phyloP scores from a whole-genome alignment of 2,329 filamentous ascomycete species.

The Hypoxylon sp. region DNA sequence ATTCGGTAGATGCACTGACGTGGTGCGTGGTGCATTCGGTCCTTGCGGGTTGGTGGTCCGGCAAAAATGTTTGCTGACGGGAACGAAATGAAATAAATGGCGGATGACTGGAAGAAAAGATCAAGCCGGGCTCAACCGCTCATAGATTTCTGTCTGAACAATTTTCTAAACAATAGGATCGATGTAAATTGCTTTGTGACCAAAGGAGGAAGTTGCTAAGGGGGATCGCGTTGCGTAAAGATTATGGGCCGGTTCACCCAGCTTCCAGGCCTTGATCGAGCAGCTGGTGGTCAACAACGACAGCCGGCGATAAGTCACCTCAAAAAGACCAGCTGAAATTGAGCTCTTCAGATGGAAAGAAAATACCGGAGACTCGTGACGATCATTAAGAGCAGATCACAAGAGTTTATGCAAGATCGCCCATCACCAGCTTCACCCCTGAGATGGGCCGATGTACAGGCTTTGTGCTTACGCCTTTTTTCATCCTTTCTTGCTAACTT shows the following conservation, averaged over 20 bases:
- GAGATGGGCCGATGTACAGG: conserved; percentile 17
- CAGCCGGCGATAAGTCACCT: conserved; percentile 7
- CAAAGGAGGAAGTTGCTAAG: conserved; percentile 1
- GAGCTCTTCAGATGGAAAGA: conserved; percentile 22
- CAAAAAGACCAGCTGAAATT: conserved; percentile 18
- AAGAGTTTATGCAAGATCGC: conserved; percentile 44
- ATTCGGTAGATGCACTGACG: conserved; percentile 32
- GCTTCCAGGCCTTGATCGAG: not conserved
- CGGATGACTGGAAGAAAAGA: conserved; percentile 14
- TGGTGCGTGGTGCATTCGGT: conserved; percentile 10
- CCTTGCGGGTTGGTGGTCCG: conserved; percentile 19
- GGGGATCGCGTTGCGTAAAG: conserved; percentile 17
- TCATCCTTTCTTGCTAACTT: conserved; percentile 9
- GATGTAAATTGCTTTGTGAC: not conserved
- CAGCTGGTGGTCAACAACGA: conserved; percentile 16
- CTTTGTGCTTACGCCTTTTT: not conserved
- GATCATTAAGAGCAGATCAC: conserved; percentile 36
- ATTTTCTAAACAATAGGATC: conserved; percentile 4
- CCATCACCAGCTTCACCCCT: conserved; percentile 22
- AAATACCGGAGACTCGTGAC: conserved; percentile 22
- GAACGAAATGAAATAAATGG: conserved; percentile 15
- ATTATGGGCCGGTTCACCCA: conserved; percentile 9
- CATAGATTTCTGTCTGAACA: conserved; percentile 11
- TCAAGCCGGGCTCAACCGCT: conserved; percentile 17
- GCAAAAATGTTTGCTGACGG: conserved; percentile 28